Base-by-base conservation (phyloP, 2,329 filamentous ascomycete genomes). In the Arthrobotrys pseudoclavata region DNA sequence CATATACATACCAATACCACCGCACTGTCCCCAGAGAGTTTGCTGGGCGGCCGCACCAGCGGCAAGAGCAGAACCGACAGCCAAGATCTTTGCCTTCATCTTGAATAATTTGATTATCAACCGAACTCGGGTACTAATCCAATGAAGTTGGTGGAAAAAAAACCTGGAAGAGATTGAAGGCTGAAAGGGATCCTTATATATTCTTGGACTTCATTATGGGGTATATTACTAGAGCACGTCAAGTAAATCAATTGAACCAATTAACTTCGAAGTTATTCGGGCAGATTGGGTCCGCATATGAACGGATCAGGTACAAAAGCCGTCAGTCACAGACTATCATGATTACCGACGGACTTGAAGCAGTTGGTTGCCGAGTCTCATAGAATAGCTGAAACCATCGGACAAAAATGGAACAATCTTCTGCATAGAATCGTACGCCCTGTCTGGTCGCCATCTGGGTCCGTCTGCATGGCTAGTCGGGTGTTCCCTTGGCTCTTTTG, bases 11-110 rank as follows among this genome's bases (percentile, higher is more conserved):
- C 74, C 74, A 31, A 71, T 77, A 57, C 74, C 74, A 45, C 74
- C 68, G 47, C 78, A 80, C 57, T 80, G 79, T n/a, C 80, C 78
- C 50, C 53, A 80, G 18, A 71, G 18, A 18, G 61, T 63, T 50
- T 77, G 74, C 67, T 77, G 74, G 37, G 74, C 74, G 24, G 74
- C 74, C 20, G 61, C 74, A 45, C 67, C 53, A 62, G 74, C 74
- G 45, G 67, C 74, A 24, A 77, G 67, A 48, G 61, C 74, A 20
- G 61, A 77, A 50, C 67, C 45, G 20, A 71, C 61, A 50, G 71
- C 71, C 61, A 77, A 68, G 53, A 77, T 53, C 24, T 53, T 67
- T 71, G 67, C 53, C 68, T 71, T 77, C 74, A 77, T 77, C 20
- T 69, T 76, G 48, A 42, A 42, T 18, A 26, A 31, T 3, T n/a